Evolutionary conservation across 768 basidiomycete genomes (phyloP).

Genomic region (Thelephora ganbajun): DNA sequence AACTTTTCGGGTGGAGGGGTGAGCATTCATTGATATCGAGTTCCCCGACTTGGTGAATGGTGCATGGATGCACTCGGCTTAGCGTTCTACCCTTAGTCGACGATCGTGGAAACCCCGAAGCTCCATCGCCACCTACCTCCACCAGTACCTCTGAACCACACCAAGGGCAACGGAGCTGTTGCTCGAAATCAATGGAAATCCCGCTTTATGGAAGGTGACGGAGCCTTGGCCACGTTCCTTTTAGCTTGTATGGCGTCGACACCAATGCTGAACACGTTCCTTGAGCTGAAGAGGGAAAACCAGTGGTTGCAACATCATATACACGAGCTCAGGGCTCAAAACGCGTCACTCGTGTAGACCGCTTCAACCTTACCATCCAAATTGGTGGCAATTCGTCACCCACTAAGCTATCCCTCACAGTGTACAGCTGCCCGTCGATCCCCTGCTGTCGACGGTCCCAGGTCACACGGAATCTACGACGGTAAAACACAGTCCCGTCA

Average conservation of each 20-base stretch:
- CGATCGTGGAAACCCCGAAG: conserved; percentile 35
- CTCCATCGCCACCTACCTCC: conserved; percentile 35
- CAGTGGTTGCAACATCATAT: conserved; percentile 59
- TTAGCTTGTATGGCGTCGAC: no score
- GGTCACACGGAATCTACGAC: no score
- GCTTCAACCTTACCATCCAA: no score
- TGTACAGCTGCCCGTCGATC: no score
- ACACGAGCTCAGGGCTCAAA: conserved; percentile 24
- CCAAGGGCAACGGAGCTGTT: conserved; percentile 33
- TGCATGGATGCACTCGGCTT: conserved; percentile 20
- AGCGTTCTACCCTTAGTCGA: conserved; percentile 24
- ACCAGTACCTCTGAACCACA: conserved; percentile 46
- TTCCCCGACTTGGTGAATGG: conserved; percentile 53
- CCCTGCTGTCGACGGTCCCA: no score
- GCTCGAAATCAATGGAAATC: conserved; percentile 59
- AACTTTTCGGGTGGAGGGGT: conserved; percentile 68
- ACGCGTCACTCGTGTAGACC: conserved; percentile 3
- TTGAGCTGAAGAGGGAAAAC: conserved; percentile 85
- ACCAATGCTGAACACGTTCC: conserved; percentile 57
- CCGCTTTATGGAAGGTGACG: conserved; percentile 29
- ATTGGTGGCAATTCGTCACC: conserved; percentile 9
- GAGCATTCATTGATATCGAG: conserved; percentile 58
- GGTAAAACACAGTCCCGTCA: not conserved
- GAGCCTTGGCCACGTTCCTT: conserved; percentile 44
- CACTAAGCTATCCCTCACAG: no score